Percentiles rank a stretch among this genome's conserved stretches.
phyloP scores from a whole-genome alignment of 768 basidiomycete species.

The Mycena floridula region DNA sequence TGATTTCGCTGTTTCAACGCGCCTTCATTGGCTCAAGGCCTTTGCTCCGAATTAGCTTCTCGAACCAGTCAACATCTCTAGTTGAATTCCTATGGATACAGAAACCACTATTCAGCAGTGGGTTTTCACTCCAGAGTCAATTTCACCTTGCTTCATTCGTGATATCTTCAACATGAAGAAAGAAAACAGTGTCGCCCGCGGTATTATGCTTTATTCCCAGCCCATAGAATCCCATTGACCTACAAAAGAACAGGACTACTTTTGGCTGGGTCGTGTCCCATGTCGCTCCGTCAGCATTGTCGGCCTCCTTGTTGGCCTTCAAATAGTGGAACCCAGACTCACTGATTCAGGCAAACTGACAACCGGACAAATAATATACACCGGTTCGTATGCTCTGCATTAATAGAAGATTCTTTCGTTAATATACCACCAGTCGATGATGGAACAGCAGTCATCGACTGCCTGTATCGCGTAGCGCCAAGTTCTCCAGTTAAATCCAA shows the following conservation, averaged over 20 bases:
- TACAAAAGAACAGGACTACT: conserved; percentile 40
- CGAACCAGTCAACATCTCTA: no score
- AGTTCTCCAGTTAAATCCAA: no score
- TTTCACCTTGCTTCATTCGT: conserved; percentile 47
- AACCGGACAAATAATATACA: no score
- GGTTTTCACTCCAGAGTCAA: conserved; percentile 50
- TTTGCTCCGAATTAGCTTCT: no score
- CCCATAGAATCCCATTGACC: neutral
- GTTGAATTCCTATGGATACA: no score
- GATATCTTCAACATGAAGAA: conserved; percentile 47
- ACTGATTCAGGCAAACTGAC: conserved; percentile 36
- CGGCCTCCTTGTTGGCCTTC: conserved; percentile 60
- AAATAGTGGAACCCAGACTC: conserved; percentile 51
- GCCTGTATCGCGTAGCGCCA: conserved; percentile 36
- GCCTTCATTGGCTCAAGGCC: no score
- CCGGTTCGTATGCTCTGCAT: no score
- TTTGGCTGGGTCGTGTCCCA: conserved; percentile 66
- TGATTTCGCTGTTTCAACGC: no score
- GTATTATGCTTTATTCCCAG: conserved; percentile 13
- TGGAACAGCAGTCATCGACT: conserved; percentile 69
- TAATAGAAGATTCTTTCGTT: no score
- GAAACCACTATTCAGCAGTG: no score
- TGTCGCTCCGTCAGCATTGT: conserved; percentile 58
- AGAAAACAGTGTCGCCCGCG: conserved; percentile 26
- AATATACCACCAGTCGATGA: conserved; percentile 55